phyloP scores from a whole-genome alignment of 106 monocot species.

The Vanilla planifolia region DNA sequence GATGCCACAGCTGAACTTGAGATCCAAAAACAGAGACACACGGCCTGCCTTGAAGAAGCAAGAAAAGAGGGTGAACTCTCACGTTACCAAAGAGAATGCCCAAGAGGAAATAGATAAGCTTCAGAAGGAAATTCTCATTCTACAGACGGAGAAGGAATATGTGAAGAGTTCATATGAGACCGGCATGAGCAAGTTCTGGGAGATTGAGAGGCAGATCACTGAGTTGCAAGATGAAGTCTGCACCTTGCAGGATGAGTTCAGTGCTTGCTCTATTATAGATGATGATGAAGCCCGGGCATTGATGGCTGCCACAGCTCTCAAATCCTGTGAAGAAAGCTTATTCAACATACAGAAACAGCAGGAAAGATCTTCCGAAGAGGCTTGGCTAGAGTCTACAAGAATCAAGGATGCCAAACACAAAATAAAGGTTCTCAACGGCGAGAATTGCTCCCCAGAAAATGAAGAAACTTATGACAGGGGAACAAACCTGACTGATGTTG shows the following conservation, averaged over 20 bases:
- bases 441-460: background rate
- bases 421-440: slow-evolving; percentile 12
- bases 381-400: slow-evolving; percentile 14
- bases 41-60: background rate
- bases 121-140: slow-evolving; percentile 21
- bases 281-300: slow-evolving; percentile 25
- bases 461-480: background rate
- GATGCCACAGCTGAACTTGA: background rate
- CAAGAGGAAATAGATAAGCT: slow-evolving; percentile 22
- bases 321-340: slow-evolving; percentile 24
- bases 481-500: background rate
- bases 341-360: slow-evolving; percentile 16
- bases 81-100: slow-evolving; percentile 10
- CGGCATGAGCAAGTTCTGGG: slow-evolving; percentile 18
- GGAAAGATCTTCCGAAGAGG: slow-evolving; percentile 7
- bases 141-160: slow-evolving; percentile 34
- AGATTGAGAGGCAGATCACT: slow-evolving; percentile 22
- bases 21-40: background rate
- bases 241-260: slow-evolving; percentile 14
- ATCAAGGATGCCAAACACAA: slow-evolving; percentile 8
- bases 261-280: slow-evolving; percentile 11
- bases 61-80: background rate
- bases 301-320: slow-evolving; percentile 27
- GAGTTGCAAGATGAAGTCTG: slow-evolving; percentile 25
- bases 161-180: slow-evolving; percentile 21